These are phyloP conservation scores for Trypanosoma melophagium DNA, from an alignment of 208 protist species.

Conservation along the genomic window DNA sequence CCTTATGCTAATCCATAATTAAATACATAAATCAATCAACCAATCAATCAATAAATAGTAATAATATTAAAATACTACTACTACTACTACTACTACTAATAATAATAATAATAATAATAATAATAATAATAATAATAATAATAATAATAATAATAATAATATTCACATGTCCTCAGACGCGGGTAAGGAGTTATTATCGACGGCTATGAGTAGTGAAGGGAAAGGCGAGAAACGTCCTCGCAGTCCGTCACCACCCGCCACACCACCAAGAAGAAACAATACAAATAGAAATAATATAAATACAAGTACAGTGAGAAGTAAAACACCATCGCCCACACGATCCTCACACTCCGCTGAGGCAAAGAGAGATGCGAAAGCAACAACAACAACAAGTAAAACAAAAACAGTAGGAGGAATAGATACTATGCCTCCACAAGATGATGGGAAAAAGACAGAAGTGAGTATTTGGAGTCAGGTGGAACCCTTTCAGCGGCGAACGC, in stretches of 20 bases:
- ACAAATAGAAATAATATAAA: neutral
- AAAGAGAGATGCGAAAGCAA: neutral
- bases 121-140: no score
- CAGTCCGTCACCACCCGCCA: slow-evolving; percentile 20
- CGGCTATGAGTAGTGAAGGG: no score
- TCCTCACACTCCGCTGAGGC: neutral
- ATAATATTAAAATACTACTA: no score
- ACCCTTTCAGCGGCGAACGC: slow-evolving; percentile 60
- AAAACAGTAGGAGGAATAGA: neutral
- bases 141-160: no score
- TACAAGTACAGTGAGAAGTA: slow-evolving; percentile 3
- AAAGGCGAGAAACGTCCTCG: slow-evolving; percentile 21
- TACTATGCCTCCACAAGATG: neutral
- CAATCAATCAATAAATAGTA: no score
- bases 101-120: no score
- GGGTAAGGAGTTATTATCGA: no score
- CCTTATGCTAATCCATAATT: no score
- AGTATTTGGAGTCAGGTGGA: slow-evolving; percentile 61
- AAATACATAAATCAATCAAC: no score
- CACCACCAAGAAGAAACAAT: slow-evolving; percentile 3
- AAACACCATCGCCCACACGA: slow-evolving; percentile 7
- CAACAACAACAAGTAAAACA: neutral
- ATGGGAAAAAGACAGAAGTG: slow-evolving; percentile 46
- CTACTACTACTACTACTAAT: no score
- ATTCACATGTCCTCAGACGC: no score